Evolutionary conservation across 352 stramenopile genomes (phyloP).

Genomic region (Halophytophthora polymorphica): DNA sequence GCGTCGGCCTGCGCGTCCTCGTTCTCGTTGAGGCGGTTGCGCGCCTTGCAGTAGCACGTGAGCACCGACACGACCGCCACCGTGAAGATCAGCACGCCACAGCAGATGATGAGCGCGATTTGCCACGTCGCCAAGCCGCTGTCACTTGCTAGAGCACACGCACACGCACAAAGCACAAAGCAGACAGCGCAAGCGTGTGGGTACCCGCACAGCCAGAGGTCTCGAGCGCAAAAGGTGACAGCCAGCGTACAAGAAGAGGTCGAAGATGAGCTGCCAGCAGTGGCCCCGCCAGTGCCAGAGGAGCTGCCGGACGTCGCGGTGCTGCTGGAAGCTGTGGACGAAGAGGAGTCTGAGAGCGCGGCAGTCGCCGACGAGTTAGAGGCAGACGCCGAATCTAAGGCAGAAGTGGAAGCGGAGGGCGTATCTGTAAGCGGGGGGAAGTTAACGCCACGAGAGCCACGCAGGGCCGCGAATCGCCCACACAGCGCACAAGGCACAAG

Average conservation of each 20-base stretch:
- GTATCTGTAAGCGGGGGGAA: slow-evolving; percentile 24
- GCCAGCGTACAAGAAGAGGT: too few relatives aligned
- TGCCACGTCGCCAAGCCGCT: slow-evolving; percentile 45
- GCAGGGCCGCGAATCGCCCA: neutral
- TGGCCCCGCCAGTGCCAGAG: neutral
- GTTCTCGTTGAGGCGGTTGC: slow-evolving; percentile 45
- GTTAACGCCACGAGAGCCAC: slow-evolving; percentile 8
- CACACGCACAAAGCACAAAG: slow-evolving; percentile 1
- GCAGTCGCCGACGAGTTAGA: slow-evolving; percentile 2
- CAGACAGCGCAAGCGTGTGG: neutral
- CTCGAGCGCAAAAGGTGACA: neutral
- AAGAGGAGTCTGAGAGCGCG: slow-evolving; percentile 11
- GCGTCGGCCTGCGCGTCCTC: slow-evolving; percentile 38
- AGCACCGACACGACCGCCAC: slow-evolving; percentile 49
- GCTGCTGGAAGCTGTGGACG: slow-evolving; percentile 3
- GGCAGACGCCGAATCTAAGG: slow-evolving; percentile 19
- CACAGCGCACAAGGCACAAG: neutral
- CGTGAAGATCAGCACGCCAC: slow-evolving; percentile 41
- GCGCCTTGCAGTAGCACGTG: slow-evolving; percentile 57
- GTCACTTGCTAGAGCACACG: slow-evolving; percentile 8
- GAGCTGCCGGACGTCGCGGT: slow-evolving; percentile 7
- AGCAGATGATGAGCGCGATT: slow-evolving; percentile 61
- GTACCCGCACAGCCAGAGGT: neutral
- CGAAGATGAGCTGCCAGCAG: too few relatives aligned
- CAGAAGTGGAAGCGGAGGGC: slow-evolving; percentile 19